Conservation (phyloP, 2,329 filamentous ascomycete genomes). For the Triangularia verruculosa region DNA sequence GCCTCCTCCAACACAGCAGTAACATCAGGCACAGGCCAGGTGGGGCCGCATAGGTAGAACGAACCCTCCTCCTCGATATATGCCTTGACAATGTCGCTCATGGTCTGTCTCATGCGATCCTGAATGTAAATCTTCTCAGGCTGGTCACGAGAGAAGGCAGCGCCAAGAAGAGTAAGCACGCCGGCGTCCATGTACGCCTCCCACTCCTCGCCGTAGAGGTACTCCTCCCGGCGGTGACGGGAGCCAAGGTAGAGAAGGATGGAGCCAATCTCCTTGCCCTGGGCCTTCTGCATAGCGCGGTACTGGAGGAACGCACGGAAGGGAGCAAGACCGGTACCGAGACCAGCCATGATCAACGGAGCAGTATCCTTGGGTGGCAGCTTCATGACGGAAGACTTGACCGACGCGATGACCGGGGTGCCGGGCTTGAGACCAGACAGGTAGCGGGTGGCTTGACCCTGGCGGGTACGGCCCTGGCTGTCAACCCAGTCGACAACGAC, state of each 20-base stretch:
- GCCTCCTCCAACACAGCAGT: constrained; percentile 92
- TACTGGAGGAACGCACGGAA: constrained; percentile 99
- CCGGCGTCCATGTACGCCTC: constrained; percentile 95
- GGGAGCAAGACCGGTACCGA: constrained; percentile 96
- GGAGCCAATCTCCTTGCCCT: constrained; percentile 89
- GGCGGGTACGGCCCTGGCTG: constrained; percentile 79
- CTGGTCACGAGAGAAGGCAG: constrained; percentile 95
- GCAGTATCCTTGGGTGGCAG: constrained; percentile 83
- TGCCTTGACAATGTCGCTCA: constrained; percentile 76
- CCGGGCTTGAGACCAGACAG: constrained; percentile 74
- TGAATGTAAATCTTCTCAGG: constrained; percentile 99
- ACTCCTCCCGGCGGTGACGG: constrained; percentile 96
- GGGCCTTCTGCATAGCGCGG: constrained; percentile 95
- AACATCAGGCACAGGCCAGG: constrained; percentile 97
- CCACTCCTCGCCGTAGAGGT: constrained; percentile 98
- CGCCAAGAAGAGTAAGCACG: constrained; percentile 88
- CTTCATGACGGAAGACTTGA: constrained; percentile 99
- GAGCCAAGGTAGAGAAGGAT: constrained; percentile 96
- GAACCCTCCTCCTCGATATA: constrained; percentile 85
- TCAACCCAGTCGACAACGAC: constrained; percentile 97
- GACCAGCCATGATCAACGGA: constrained; percentile 96
- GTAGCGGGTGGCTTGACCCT: constrained; percentile 90
- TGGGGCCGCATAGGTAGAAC: constrained; percentile 97
- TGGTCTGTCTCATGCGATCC: constrained; percentile 89
- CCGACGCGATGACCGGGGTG: constrained; percentile 79